These are phyloP conservation scores for Gentiana macrophylla DNA, from an alignment of 257 asterid species.

Conservation along the genomic window DNA sequence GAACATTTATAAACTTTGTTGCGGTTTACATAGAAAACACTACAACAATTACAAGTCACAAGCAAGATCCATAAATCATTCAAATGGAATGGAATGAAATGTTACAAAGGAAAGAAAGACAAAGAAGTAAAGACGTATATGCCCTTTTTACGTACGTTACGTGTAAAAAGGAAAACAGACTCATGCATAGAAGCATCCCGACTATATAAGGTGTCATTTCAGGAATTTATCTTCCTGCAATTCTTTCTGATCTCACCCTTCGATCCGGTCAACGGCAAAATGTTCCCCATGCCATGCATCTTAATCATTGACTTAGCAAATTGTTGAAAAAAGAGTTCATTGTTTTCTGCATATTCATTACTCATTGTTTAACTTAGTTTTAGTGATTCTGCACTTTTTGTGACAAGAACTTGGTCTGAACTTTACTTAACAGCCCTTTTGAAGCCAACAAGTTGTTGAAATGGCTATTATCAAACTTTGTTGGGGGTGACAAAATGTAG, in stretches of 20 bases:
- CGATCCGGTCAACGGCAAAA: slow-evolving; percentile 69
- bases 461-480: slow-evolving; percentile 64
- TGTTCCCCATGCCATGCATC: slow-evolving; percentile 50
- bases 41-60: too few relatives aligned
- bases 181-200: too few relatives aligned
- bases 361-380: slow-evolving; percentile 52
- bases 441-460: slow-evolving; percentile 57
- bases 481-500: slow-evolving; percentile 52
- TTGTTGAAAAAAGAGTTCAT: slow-evolving; percentile 58
- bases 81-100: too few relatives aligned
- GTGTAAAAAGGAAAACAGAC: too few relatives aligned
- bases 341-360: slow-evolving; percentile 57
- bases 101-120: too few relatives aligned
- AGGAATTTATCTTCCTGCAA: slow-evolving; percentile 61
- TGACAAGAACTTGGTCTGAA: slow-evolving; percentile 67
- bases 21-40: too few relatives aligned
- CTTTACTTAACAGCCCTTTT: slow-evolving; percentile 48
- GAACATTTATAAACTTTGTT: too few relatives aligned
- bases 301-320: slow-evolving; percentile 74
- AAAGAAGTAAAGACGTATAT: too few relatives aligned
- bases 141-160: too few relatives aligned
- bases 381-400: slow-evolving; percentile 44
- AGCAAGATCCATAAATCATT: too few relatives aligned
- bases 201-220: too few relatives aligned
- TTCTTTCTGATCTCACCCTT: slow-evolving; percentile 63